Base-by-base conservation (phyloP, 2,329 filamentous ascomycete species). In the Cyphellophora europaea region DNA sequence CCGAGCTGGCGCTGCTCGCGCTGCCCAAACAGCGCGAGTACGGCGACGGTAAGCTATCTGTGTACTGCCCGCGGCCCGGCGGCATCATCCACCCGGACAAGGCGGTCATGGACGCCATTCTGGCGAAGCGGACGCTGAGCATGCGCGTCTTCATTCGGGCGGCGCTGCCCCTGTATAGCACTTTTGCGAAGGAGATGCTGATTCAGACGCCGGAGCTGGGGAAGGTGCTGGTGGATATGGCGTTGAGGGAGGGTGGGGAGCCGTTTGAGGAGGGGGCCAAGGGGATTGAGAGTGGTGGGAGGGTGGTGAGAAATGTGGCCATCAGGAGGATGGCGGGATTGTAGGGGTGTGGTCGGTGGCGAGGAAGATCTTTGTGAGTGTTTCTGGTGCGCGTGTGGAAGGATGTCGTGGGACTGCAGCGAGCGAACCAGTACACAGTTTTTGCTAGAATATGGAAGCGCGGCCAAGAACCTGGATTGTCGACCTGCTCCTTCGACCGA, bases 1-100 rank as follows among this genome's bases (percentile, higher is more conserved):
- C 73, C 0, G 82, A 88, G 56, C 44, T 63, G 2, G 55, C 62
- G 2, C 65, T 88, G 2, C 63, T 79, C 2, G 63, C 66, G 0
- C 54, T 84, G 11, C 53, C 58, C 11, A 56, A 59, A 18, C 42
- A 51, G 43, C 54, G 60, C 4, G 54, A 55, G 2, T 49, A 51
- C 4, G n/a, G n/a, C n/a, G 63, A 62, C 29, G 57, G 65, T 1
- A 53, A 58, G 5, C 64, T 85, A 36, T 65, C 61, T 18, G 63
- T 71, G 2, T 70, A 71, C 45, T 73, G 68, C 8, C 59, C 78
- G 5, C 67, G 82, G 0, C 77, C 80, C 0, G 72, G 52, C 0
- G 69, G 59, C 5, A 71, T 86, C 8, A 81, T 86, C 46, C 42
- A 58, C 1, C 41, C 43, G 3, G 46, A 48, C 2, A 62, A 68